Evolutionary conservation across 23 red algal genomes (phyloP), one percentile per base, ranked within the genome.

Genomic region (Pyropia haitanensis): DNA sequence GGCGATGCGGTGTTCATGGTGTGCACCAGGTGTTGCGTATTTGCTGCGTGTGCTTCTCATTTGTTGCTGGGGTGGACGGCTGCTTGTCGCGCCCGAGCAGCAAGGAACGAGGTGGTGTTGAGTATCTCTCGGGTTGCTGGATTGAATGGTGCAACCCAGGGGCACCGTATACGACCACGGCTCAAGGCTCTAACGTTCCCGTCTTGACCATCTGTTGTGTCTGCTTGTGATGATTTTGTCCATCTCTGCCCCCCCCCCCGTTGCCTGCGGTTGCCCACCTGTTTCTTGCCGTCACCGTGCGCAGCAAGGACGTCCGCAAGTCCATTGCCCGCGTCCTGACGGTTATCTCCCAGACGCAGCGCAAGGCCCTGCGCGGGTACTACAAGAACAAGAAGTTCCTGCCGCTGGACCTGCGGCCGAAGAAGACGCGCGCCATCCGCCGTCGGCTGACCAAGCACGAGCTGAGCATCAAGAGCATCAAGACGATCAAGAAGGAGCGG

Each of bases 341-440:
- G 15, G 78, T 96, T 26, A 82, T 96, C 39, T 87, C 92, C 21
- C 70, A 88, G 51, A 78, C 82, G 30, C 75, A 85, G 52, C 73
- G 92, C n/a, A 63, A 84, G 61, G 78, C 73, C 13, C 53, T 96
- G 65, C 68, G 72, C 14, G 78, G 82, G 27, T 70, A 81, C 27
- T 96, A 96, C 54, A 46, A 57, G 46, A 73, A 73, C 33, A 96
- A 96, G 79, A 90, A 89, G 84, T 96, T 64, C 61, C 90, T 90
- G 92, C 92, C 92, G 52, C 71, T 96, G 24, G 92, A 96, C 67
- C 65, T 96, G 29, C 92, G 92, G 30, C 85, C 92, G 25, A 96
- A 96, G 79, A 88, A 89, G 70, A 96, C 92, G 56, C 78, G 92
- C 30, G 92, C 92, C 26, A 96, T 96, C 16, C 92, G 92, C 50